Percentiles rank a stretch among this genome's conserved stretches.
Evolutionary conservation across 371 early-diverging fungal genomes (phyloP).

Genomic region (Syncephalis plumigaleata): DNA sequence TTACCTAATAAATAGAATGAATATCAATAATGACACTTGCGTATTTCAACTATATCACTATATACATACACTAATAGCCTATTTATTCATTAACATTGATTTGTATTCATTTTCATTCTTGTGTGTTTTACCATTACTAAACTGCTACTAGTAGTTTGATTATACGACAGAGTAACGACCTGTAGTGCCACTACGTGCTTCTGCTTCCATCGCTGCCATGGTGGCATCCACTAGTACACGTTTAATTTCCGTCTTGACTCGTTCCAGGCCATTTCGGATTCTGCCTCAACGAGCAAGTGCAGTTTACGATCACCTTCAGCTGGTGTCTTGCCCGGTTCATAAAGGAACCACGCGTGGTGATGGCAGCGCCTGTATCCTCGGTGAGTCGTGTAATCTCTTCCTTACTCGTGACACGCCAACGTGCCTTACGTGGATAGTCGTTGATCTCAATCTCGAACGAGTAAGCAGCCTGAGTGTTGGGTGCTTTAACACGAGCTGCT

Average conservation of each 20-base stretch:
- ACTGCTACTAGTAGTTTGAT: too few species aligned
- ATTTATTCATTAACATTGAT: too few species aligned
- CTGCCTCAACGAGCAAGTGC: constrained; percentile 88
- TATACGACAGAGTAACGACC: constrained; percentile 5
- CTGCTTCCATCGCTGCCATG: constrained; percentile 46
- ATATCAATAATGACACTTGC: too few species aligned
- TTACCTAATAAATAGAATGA: too few species aligned
- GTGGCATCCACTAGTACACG: constrained; percentile 78
- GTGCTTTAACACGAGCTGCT: constrained; percentile 4
- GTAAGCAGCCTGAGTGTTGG: constrained; percentile 13
- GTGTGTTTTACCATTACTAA: too few species aligned
- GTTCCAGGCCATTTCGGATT: constrained; percentile 73
- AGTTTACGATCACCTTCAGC: constrained; percentile 69
- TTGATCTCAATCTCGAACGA: constrained; percentile 89
- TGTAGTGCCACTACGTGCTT: constrained; percentile 17
- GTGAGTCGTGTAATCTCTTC: constrained; percentile 82
- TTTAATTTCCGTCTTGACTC: constrained; percentile 85
- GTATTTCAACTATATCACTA: too few species aligned
- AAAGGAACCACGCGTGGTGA: constrained; percentile 85
- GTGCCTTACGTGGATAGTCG: constrained; percentile 92
- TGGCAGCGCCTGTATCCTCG: constrained; percentile 82
- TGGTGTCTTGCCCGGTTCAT: constrained; percentile 67
- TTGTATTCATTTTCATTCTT: too few species aligned
- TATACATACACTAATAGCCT: too few species aligned
- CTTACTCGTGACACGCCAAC: constrained; percentile 91